Conservation (phyloP, 768 basidiomycete species). For the Flagelloscypha sp. region DNA sequence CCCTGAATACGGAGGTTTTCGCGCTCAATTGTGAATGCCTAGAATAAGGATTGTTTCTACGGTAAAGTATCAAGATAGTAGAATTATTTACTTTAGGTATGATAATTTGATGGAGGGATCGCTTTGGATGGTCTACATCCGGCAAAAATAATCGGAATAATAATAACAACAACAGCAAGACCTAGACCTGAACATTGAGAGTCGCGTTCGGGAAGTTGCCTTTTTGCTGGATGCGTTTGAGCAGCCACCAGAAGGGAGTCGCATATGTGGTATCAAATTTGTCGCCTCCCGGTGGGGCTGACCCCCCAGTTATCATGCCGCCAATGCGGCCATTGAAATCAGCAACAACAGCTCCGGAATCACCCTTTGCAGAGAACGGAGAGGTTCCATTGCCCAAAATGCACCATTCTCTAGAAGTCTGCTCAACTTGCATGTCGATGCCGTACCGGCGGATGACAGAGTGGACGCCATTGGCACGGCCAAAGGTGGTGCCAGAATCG, state of each 20-base stretch:
- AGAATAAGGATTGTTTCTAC: no score
- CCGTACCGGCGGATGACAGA: slow-evolving; percentile 19
- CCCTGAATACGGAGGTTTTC: no score
- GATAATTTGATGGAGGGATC: no score
- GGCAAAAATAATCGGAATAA: no score
- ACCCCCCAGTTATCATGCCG: slow-evolving; percentile 27
- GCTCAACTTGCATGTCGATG: slow-evolving; percentile 8
- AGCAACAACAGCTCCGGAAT: slow-evolving; percentile 30
- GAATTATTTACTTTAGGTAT: no score
- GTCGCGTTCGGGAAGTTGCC: no score
- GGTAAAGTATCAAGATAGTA: no score
- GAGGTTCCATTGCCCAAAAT: slow-evolving; percentile 22
- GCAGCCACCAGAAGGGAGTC: slow-evolving; percentile 29
- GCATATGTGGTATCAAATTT: slow-evolving; percentile 26
- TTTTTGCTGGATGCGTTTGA: slow-evolving; percentile 16
- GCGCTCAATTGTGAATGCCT: no score
- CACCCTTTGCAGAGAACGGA: slow-evolving; percentile 27
- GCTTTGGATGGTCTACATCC: no score
- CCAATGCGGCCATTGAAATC: slow-evolving; percentile 23
- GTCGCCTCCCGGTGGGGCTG: slow-evolving; percentile 14
- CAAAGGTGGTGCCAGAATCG: slow-evolving; percentile 21
- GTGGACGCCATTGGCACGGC: slow-evolving; percentile 17
- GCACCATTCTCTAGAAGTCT: slow-evolving; percentile 22
- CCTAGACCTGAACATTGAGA: no score
- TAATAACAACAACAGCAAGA: no score